These are phyloP conservation scores for Fusarium sp. DNA, from an alignment of 2,329 filamentous ascomycete species.

Conservation along the genomic window DNA sequence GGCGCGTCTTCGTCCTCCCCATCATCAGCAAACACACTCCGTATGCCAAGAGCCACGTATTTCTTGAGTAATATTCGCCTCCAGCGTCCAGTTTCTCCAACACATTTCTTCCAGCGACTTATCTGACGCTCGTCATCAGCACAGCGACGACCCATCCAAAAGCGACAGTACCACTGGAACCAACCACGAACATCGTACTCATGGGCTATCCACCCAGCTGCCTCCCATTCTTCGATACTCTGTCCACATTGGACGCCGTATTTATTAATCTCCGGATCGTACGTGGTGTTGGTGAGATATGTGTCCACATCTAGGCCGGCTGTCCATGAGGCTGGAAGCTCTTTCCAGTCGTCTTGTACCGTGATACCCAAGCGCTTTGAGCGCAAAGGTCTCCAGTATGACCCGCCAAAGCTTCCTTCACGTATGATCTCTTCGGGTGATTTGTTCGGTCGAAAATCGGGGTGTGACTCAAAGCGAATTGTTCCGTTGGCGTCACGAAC, in stretches of 20 bases:
- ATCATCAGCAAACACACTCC: conserved; percentile 17
- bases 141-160: conserved; percentile 22
- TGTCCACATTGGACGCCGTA: conserved; percentile 22
- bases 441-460: conserved; percentile 19
- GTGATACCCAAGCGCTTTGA: neutral
- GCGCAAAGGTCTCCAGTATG: conserved; percentile 16
- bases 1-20: neutral
- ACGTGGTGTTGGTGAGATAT: conserved; percentile 1
- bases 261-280: conserved; percentile 22
- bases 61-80: conserved; percentile 15
- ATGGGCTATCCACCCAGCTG: conserved; percentile 24
- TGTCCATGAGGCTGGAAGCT: conserved; percentile 8
- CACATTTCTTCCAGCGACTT: conserved; percentile 29
- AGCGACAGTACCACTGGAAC: conserved; percentile 28
- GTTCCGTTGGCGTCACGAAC: neutral
- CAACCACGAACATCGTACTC: conserved; percentile 16
- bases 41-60: conserved; percentile 15
- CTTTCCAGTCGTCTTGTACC: conserved; percentile 13
- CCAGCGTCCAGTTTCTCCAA: conserved; percentile 23
- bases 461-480: conserved; percentile 3
- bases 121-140: conserved; percentile 19
- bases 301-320: neutral
- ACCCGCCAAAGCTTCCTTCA: conserved; percentile 23
- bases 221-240: conserved; percentile 27
- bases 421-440: conserved; percentile 22